Conservation (phyloP, 148 eudicot genomes). For the Cornus kousa region DNA sequence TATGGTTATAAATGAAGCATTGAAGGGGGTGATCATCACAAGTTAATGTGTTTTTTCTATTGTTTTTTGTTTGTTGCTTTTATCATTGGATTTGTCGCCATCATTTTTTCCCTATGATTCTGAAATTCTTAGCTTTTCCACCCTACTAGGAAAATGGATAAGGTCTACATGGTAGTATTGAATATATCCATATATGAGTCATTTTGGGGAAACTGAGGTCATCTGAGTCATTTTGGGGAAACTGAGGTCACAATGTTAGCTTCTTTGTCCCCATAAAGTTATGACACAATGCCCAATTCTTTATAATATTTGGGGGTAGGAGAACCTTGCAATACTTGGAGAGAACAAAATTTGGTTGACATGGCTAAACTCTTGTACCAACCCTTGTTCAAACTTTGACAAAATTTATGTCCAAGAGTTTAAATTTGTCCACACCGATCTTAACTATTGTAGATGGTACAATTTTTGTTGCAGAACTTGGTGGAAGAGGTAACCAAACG, state of each 20-base stretch:
- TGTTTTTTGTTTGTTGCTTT: not conserved
- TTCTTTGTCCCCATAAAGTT: slow-evolving; percentile 12
- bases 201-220: too few species aligned
- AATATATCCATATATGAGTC: slow-evolving; percentile 44
- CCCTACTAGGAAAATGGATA: slow-evolving; percentile 47
- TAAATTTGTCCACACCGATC: not conserved
- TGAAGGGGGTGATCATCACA: slow-evolving; percentile 12
- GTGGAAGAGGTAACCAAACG: too few species aligned
- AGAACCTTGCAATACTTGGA: too few species aligned
- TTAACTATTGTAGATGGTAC: not conserved
- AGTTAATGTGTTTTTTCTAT: slow-evolving; percentile 2
- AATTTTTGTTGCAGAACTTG: too few species aligned
- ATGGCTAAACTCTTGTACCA: not conserved
- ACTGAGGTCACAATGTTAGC: slow-evolving; percentile 6
- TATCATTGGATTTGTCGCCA: slow-evolving; percentile 25
- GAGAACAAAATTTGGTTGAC: slow-evolving; percentile 4
- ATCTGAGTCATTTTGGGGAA: slow-evolving; percentile 15
- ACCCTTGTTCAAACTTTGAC: too few species aligned
- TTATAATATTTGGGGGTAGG: not conserved
- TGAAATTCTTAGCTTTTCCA: slow-evolving; percentile 33
- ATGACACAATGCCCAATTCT: not conserved
- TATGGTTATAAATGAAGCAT: slow-evolving; percentile 18
- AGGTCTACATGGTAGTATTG: slow-evolving; percentile 32
- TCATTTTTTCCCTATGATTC: slow-evolving; percentile 15
- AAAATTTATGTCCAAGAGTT: not conserved